Conservation (phyloP, 495 filamentous ascomycete species). For the Trichoderma virens region DNA sequence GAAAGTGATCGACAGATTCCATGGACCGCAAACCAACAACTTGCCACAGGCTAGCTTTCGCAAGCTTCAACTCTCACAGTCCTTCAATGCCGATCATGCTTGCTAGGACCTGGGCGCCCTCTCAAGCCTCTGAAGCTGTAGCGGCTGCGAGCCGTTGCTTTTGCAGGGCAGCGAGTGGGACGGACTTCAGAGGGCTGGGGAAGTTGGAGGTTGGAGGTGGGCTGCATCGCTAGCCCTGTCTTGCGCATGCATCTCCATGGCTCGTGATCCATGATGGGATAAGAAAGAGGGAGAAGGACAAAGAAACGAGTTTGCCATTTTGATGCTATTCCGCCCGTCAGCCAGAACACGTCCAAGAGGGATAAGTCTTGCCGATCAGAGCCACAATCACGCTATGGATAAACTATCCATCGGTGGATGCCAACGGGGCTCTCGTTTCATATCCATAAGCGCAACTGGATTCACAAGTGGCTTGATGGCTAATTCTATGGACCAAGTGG, state of each 20-base stretch:
- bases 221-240: neutral
- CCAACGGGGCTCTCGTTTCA: neutral
- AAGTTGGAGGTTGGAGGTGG: neutral
- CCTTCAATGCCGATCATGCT: neutral
- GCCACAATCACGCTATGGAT: constrained; percentile 1
- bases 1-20: constrained; percentile 5
- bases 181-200: neutral
- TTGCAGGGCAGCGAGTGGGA: neutral
- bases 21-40: neutral
- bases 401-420: neutral
- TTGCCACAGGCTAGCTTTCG: neutral
- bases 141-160: neutral
- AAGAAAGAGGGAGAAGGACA: neutral
- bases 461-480: neutral
- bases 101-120: neutral
- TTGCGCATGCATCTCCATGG: neutral
- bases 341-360: neutral
- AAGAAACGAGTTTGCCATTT: neutral
- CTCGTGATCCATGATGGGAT: neutral
- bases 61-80: neutral
- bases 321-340: neutral
- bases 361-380: constrained; percentile 1
- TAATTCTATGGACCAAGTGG: neutral
- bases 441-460: neutral
- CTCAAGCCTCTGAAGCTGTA: neutral